Evolutionary conservation across 2,329 filamentous ascomycete species (phyloP).

Genomic region (Cercospora sp.): DNA sequence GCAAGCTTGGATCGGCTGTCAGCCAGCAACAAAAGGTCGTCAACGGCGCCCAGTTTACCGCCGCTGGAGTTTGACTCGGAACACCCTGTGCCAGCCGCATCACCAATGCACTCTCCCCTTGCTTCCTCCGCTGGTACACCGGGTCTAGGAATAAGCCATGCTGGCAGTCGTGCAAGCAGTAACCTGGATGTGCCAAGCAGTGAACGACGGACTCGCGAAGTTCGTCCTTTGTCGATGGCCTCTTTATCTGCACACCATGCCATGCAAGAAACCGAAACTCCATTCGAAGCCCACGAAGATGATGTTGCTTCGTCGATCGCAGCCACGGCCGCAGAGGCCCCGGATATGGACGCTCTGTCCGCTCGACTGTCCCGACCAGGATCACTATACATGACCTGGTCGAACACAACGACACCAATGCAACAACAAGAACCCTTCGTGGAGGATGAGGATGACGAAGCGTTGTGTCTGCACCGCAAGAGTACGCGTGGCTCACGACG

Average conservation of each 20-base stretch:
- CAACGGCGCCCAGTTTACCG: conserved; percentile 18
- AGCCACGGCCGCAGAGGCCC: conserved; percentile 26
- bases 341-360: conserved; percentile 27
- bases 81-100: background rate
- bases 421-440: conserved; percentile 16
- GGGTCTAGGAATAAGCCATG: conserved; percentile 15
- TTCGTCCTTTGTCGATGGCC: conserved; percentile 19
- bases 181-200: conserved; percentile 2
- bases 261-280: conserved; percentile 21
- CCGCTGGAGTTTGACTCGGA: conserved; percentile 10
- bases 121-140: conserved; percentile 12
- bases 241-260: conserved; percentile 20
- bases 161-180: conserved; percentile 2
- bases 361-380: conserved; percentile 19
- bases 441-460: conserved; percentile 27
- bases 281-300: conserved; percentile 42
- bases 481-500: conserved; percentile 8
- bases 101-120: background rate
- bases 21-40: conserved; percentile 10
- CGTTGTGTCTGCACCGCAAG: conserved; percentile 18
- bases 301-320: conserved; percentile 28
- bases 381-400: conserved; percentile 19
- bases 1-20: conserved; percentile 12
- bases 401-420: conserved; percentile 1
- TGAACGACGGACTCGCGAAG: conserved; percentile 11